phyloP scores from a whole-genome alignment of 2,329 filamentous ascomycete genomes.

The Scedosporium boydii region DNA sequence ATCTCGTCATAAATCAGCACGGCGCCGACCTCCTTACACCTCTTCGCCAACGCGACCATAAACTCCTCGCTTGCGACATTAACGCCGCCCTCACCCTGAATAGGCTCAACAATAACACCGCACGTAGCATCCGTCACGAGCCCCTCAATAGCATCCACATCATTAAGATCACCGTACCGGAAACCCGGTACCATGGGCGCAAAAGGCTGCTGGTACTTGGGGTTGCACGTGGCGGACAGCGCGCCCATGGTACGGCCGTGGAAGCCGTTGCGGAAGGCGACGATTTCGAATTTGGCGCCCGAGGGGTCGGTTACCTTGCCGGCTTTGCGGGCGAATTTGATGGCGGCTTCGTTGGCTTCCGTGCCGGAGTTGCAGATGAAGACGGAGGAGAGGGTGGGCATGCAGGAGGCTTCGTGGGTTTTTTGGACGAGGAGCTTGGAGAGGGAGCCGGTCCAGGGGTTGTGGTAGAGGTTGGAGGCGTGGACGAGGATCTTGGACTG shows the following conservation, averaged over 20 bases:
- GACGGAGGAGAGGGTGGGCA: slow-evolving; percentile 69
- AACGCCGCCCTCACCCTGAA: slow-evolving; percentile 93
- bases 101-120: slow-evolving; percentile 91
- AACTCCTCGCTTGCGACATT: slow-evolving; percentile 78
- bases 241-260: slow-evolving; percentile 95
- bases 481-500: slow-evolving; percentile 71
- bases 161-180: slow-evolving; percentile 76
- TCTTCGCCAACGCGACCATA: slow-evolving; percentile 68
- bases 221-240: slow-evolving; percentile 91
- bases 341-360: slow-evolving; percentile 94
- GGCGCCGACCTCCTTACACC: slow-evolving; percentile 79
- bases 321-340: slow-evolving; percentile 92
- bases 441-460: slow-evolving; percentile 85
- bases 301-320: slow-evolving; percentile 66
- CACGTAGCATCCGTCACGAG: slow-evolving; percentile 81
- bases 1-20: slow-evolving; percentile 95
- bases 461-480: slow-evolving; percentile 94
- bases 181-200: slow-evolving; percentile 93
- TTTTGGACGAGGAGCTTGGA: slow-evolving; percentile 77
- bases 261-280: slow-evolving; percentile 88
- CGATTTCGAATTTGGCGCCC: slow-evolving; percentile 69
- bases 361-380: slow-evolving; percentile 96
- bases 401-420: slow-evolving; percentile 69
- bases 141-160: slow-evolving; percentile 56
- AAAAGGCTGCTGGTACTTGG: slow-evolving; percentile 95